Percentiles rank a stretch among this genome's conserved stretches.
Evolutionary conservation across 2,329 filamentous ascomycete species (phyloP).

Genomic region (Hymenoscyphus repandus): DNA sequence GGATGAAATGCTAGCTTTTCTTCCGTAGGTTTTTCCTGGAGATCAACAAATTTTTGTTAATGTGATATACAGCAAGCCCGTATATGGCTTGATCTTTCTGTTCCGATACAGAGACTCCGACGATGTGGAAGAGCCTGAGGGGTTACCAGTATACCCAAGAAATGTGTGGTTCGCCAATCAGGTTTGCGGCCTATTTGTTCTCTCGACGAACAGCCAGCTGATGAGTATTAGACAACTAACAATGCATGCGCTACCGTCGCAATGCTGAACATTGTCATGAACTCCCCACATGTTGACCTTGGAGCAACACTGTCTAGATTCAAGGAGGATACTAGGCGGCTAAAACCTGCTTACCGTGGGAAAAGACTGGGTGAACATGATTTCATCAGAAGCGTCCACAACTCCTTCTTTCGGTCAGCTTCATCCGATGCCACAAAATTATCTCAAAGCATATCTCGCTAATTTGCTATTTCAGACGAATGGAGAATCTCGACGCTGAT

Average conservation of each 20-base stretch:
- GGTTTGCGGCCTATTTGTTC: conserved; percentile 38
- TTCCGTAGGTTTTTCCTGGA: conserved; percentile 47
- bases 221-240: conserved; percentile 57
- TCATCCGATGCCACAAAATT: neutral
- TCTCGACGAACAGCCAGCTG: neutral
- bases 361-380: conserved; percentile 68
- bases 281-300: conserved; percentile 60
- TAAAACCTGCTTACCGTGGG: conserved; percentile 70
- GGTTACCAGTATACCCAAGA: conserved; percentile 51
- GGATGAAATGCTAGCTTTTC: conserved; percentile 52
- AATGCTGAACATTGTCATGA: conserved; percentile 90
- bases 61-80: conserved; percentile 52
- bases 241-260: conserved; percentile 93
- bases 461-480: conserved; percentile 44
- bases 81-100: conserved; percentile 84
- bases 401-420: conserved; percentile 70
- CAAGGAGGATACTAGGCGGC: conserved; percentile 62
- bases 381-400: conserved; percentile 78
- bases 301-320: conserved; percentile 68
- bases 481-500: conserved; percentile 71
- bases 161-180: conserved; percentile 94
- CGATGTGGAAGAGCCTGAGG: conserved; percentile 41
- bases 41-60: neutral
- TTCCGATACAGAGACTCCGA: conserved; percentile 61
- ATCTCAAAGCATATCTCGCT: neutral